Evolutionary conservation across 2,329 filamentous ascomycete species (phyloP), one percentile per base, ranked within the genome.

Genomic region (Phaeosphaeriaceae sp.): DNA sequence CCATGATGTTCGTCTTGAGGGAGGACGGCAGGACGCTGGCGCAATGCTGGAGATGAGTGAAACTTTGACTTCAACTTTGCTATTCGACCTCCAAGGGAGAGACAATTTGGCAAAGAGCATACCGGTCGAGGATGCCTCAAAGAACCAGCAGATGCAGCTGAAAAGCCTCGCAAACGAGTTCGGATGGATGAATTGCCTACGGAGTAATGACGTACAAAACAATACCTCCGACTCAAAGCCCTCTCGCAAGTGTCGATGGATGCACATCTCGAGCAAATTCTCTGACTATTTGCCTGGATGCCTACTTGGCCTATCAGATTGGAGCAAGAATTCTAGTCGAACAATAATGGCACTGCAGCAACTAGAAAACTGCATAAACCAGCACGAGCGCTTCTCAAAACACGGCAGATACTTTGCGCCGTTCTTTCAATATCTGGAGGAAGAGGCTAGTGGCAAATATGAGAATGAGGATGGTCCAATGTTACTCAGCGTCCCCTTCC

Each of bases 321-420:
- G 68, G 68, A 57, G 20, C 12, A 46, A 55, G n/a, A 49, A 63
- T 21, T 60, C 61, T 4, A 6, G 45, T 4, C 50, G 56, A 12
- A 57, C 48, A 9, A 33, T 62, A 2, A 28, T 54, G 12, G 61
- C 64, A 2, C 55, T 72, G 9, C 60, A 66, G 32, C 66, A 68
- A 49, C 57, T 77, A 12, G 69, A 76, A 38, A 62, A 70, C 29
- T 69, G 66, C 35, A 61, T 77, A 26, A 62, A 74, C 34, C 67
- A 72, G 39, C 68, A 77, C 26, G 74, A 75, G 35, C 65, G 75
- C 0, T 76, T 75, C 50, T 76, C 75, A 2, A 76, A 75, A 46
- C 75, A 77, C 56, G 75, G 75, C 11, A 67, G 74, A 48, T 74
- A 75, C 46, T 77, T 77, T 55, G 65, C 71, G 16, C 74, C 75